Base-by-base conservation (phyloP, 176 grass and related monocot genomes). In the Avena sativa region DNA sequence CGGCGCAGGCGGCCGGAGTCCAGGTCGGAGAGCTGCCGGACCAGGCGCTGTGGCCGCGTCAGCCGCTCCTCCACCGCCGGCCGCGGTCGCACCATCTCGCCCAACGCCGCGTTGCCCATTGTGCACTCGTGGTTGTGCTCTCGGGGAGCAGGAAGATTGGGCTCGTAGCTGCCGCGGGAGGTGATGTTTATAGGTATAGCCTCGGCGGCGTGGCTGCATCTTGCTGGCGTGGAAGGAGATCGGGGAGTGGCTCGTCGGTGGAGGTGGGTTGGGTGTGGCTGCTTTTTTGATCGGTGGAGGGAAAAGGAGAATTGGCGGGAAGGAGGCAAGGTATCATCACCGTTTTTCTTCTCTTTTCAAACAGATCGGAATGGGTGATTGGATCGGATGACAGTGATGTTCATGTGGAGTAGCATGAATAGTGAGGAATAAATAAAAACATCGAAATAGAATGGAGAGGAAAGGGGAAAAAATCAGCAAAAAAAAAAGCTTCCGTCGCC, bases 11-110 rank as follows among this genome's bases (percentile, higher is more conserved):
- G 86, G 38, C 77, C 87, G 79, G 89, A 58, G 81, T 98, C 93
- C 2, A 98, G 78, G 49, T 95, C 93, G 19, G 72, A 77, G 5
- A 89, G 86, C 55, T 94, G 84, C 50, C 81, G 90, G 84, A 95
- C 36, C 12, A 98, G 81, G 6, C 88, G 84, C 9, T 73, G 93
- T 38, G 96, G 96, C 88, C 65, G 88, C 23, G 93, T 98, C 25
- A 98, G 69, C 65, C 96, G 86, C 63, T 98, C 93, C 49, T 94
- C 93, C 90, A 95, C 93, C 56, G 60, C 30, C 84, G 69, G 58
- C 17, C 59, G 78, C 8, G 86, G 63, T 19, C 70, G 28, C 47
- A 6, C 38, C 36, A 38, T 40, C 38, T 40, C 38, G 38, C 83
- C 85, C 30, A 48, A 61, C 44, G 34, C 69, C 3, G 46, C 86